Evolutionary conservation across 495 filamentous ascomycete genomes (phyloP).

Genomic region (Podospora appendiculata): DNA sequence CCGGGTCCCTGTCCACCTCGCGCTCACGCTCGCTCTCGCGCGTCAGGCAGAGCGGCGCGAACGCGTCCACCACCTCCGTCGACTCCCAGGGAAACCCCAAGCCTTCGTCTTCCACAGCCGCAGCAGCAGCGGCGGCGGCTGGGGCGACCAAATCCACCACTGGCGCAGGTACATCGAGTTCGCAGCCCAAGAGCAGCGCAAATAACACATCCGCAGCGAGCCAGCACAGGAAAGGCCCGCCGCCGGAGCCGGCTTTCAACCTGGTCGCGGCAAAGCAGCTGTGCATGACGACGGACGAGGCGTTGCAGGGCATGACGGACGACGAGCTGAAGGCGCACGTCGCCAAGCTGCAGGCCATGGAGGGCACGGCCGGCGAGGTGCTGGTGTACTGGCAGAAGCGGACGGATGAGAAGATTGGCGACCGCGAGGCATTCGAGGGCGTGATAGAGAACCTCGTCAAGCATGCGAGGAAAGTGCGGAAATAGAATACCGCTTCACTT

Average conservation of each 20-base stretch:
- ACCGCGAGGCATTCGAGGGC: slow-evolving; percentile 93
- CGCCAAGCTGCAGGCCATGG: slow-evolving; percentile 58
- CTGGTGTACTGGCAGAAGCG: slow-evolving; percentile 85
- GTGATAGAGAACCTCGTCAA: slow-evolving; percentile 98
- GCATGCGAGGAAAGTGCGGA: slow-evolving; percentile 83
- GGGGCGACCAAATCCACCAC: background rate
- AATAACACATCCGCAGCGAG: slow-evolving; percentile 12
- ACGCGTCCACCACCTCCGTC: slow-evolving; percentile 49
- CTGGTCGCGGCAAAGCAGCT: slow-evolving; percentile 68
- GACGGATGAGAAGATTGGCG: slow-evolving; percentile 73
- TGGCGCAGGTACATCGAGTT: slow-evolving; percentile 16
- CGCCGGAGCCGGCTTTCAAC: slow-evolving; percentile 68
- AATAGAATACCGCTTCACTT: slow-evolving; percentile 27
- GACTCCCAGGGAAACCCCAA: slow-evolving; percentile 44
- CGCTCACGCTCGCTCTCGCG: slow-evolving; percentile 44
- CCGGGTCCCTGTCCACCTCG: slow-evolving; percentile 41
- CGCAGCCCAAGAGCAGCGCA: background rate
- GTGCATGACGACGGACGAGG: slow-evolving; percentile 76
- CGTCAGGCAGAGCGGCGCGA: slow-evolving; percentile 36
- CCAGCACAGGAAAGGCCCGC: slow-evolving; percentile 41
- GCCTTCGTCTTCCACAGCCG: background rate
- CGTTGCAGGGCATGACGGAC: slow-evolving; percentile 66
- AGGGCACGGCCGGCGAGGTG: slow-evolving; percentile 61
- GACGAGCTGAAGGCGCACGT: slow-evolving; percentile 69
- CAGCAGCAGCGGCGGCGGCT: slow-evolving; percentile 2